Percentiles rank a stretch among this genome's conserved stretches.
phyloP scores from a whole-genome alignment of 2,329 filamentous ascomycete genomes.

The Trichoderma sp. region DNA sequence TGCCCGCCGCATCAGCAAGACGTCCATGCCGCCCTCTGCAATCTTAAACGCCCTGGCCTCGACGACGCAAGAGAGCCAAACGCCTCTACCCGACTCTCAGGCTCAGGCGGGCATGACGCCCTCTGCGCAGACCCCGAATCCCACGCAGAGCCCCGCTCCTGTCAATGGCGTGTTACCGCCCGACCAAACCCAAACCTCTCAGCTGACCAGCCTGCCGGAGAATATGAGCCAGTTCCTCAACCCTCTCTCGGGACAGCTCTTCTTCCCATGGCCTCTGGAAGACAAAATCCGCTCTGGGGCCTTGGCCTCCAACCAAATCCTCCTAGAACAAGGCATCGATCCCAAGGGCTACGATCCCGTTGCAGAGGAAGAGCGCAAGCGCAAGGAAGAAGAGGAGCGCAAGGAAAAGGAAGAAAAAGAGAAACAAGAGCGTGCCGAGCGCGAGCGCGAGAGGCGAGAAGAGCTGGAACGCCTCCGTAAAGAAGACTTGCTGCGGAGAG shows the following conservation, averaged over 20 bases:
- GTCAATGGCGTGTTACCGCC: constrained; percentile 41
- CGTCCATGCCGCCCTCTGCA: constrained; percentile 70
- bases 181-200: constrained; percentile 38
- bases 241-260: constrained; percentile 60
- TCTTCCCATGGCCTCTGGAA: constrained; percentile 77
- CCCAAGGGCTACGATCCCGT: constrained; percentile 63
- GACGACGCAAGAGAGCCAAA: constrained; percentile 39
- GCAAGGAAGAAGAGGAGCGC: constrained; percentile 55
- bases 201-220: constrained; percentile 52
- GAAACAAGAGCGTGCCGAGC: constrained; percentile 50
- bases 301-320: constrained; percentile 65
- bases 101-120: constrained; percentile 40
- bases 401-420: constrained; percentile 53
- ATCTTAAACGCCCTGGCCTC: constrained; percentile 47
- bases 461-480: constrained; percentile 46
- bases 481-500: constrained; percentile 50
- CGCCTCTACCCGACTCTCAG: constrained; percentile 40
- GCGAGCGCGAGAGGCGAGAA: constrained; percentile 47
- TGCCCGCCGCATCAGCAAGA: constrained; percentile 78
- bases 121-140: constrained; percentile 40
- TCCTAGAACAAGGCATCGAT: constrained; percentile 65
- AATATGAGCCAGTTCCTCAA: constrained; percentile 57
- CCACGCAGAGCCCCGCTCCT: constrained; percentile 42
- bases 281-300: constrained; percentile 70
- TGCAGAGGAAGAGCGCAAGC: constrained; percentile 56